Evolutionary conservation across 1,284 basidiomycete species (phyloP).

Genomic region (Schizopora paradoxa): DNA sequence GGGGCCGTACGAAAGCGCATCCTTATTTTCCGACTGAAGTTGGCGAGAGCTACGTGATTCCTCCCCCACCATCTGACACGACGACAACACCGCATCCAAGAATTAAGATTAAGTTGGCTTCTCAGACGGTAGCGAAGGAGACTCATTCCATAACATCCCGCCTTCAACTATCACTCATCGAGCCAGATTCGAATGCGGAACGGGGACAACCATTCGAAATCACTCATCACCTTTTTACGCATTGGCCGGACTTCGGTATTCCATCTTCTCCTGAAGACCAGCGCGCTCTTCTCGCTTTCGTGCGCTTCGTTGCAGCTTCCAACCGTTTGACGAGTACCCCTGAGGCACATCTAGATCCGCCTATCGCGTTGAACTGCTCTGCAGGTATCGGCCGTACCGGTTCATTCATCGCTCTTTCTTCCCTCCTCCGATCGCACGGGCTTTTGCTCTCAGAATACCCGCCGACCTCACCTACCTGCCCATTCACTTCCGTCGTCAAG

Average conservation of each 20-base stretch:
- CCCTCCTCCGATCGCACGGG: slow-evolving; percentile 55
- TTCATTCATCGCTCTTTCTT: slow-evolving; percentile 76
- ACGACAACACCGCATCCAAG: slow-evolving; percentile 31
- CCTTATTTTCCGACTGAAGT: slow-evolving; percentile 62
- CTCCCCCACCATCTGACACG: slow-evolving; percentile 36
- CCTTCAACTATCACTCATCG: slow-evolving; percentile 23
- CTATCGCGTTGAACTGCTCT: slow-evolving; percentile 79
- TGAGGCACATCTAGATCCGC: slow-evolving; percentile 48
- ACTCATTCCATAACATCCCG: slow-evolving; percentile 16
- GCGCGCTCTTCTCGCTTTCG: slow-evolving; percentile 52
- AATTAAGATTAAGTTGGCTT: slow-evolving; percentile 52
- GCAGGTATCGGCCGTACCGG: slow-evolving; percentile 91
- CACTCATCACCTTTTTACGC: slow-evolving; percentile 65
- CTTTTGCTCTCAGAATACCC: slow-evolving; percentile 36
- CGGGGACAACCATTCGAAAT: slow-evolving; percentile 42
- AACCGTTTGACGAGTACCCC: slow-evolving; percentile 46
- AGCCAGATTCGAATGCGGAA: slow-evolving; percentile 22
- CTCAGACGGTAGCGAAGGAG: slow-evolving; percentile 25
- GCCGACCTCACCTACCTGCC: slow-evolving; percentile 22
- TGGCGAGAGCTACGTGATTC: slow-evolving; percentile 49
- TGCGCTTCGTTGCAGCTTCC: slow-evolving; percentile 51
- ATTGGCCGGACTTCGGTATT: slow-evolving; percentile 83
- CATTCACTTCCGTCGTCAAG: slow-evolving; percentile 21
- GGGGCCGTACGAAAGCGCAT: slow-evolving; percentile 64
- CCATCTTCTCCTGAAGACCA: slow-evolving; percentile 50